These are phyloP conservation scores for Inga leiocalycina DNA, from an alignment of 306 rosid genomes.

Conservation along the genomic window DNA sequence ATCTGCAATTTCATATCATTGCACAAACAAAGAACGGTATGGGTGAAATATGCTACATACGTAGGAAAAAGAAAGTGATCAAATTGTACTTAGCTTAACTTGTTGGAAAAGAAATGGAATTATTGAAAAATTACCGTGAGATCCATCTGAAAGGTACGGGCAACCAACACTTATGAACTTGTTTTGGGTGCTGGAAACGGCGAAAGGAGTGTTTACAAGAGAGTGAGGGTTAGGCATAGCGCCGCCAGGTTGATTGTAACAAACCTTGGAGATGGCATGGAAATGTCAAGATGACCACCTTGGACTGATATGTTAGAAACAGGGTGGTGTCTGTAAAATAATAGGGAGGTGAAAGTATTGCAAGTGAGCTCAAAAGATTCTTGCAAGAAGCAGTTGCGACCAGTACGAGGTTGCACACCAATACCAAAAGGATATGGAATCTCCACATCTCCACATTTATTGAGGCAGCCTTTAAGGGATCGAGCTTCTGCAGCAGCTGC, in stretches of 20 bases:
- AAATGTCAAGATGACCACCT: constrained; percentile 22
- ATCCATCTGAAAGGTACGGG: constrained; percentile 2
- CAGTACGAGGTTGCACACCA: background rate
- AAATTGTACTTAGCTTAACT: background rate
- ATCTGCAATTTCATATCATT: background rate
- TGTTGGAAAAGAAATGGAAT: background rate
- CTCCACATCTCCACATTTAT: constrained; percentile 30
- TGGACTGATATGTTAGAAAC: constrained; percentile 27
- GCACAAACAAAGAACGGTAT: background rate
- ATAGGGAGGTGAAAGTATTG: background rate
- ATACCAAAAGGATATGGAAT: constrained; percentile 56
- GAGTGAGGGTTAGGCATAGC: background rate
- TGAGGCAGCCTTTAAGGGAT: background rate
- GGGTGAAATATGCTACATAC: background rate
- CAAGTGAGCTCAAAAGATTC: constrained; percentile 15
- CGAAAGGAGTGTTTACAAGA: background rate
- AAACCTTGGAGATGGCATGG: background rate
- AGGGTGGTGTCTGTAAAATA: background rate
- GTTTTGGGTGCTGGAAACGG: constrained; percentile 22
- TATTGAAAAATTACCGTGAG: background rate
- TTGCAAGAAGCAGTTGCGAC: constrained; percentile 1
- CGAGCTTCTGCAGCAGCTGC: background rate
- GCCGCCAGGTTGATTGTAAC: background rate
- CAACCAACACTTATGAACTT: constrained; percentile 32
- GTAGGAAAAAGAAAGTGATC: no score